phyloP scores from a whole-genome alignment of 164 flowering plant genomes.

The Liriodendron chinense region DNA sequence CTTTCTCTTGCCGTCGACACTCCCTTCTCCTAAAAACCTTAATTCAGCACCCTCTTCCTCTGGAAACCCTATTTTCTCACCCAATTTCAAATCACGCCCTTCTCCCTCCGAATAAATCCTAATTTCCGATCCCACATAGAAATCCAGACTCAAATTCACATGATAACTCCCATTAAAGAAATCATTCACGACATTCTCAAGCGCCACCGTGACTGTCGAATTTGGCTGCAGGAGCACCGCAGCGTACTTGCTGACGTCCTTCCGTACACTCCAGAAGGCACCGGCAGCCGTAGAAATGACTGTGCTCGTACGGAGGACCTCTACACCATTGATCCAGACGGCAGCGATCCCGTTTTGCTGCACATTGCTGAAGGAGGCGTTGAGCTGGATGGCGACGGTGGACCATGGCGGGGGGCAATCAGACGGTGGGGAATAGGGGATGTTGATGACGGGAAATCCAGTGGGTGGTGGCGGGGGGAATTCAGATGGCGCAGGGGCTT shows the following conservation, averaged over 20 bases:
- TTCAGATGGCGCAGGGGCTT: too few species aligned
- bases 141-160: conserved; percentile 43
- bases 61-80: not conserved
- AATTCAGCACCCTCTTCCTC: not conserved
- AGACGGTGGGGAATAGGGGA: conserved; percentile 54
- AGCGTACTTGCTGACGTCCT: conserved; percentile 71
- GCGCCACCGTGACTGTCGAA: conserved; percentile 58
- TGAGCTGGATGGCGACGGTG: conserved; percentile 44
- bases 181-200: conserved; percentile 71
- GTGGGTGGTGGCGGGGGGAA: conserved; percentile 52
- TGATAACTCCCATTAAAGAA: conserved; percentile 63
- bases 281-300: conserved; percentile 69
- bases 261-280: conserved; percentile 65
- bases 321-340: conserved; percentile 76
- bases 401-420: conserved; percentile 60
- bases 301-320: conserved; percentile 85
- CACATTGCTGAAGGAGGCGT: conserved; percentile 42
- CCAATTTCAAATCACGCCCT: not conserved
- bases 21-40: not conserved
- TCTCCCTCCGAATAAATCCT: conserved; percentile 1
- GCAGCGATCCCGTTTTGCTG: conserved; percentile 81
- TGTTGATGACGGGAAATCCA: conserved; percentile 47
- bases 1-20: too few species aligned
- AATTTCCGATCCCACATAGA: conserved; percentile 21
- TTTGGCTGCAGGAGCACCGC: conserved; percentile 39